Conservation (phyloP, 441 rosid genomes). For the Pelargonium myrrhifolium region DNA sequence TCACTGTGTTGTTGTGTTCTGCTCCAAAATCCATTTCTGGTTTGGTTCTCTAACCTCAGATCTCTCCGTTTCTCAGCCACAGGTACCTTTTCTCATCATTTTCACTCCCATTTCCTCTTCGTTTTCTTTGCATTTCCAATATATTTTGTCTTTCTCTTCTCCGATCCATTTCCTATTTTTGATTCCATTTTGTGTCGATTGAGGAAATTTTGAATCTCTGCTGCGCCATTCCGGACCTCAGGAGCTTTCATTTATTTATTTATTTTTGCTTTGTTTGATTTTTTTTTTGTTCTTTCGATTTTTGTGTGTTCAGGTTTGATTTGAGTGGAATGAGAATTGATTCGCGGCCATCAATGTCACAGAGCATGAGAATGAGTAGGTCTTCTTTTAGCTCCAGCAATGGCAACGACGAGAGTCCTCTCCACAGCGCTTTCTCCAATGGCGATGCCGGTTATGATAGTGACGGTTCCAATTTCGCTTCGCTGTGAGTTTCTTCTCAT, state of each 20-base stretch:
- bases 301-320: constrained; percentile 1
- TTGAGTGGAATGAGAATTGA: constrained; percentile 31
- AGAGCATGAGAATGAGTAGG: constrained; percentile 41
- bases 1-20: not conserved
- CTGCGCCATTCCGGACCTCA: too few relatives aligned
- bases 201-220: not conserved
- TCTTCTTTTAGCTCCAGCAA: constrained; percentile 45
- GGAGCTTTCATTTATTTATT: not conserved
- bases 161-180: not conserved
- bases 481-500: constrained; percentile 33
- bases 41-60: not conserved
- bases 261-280: too few relatives aligned
- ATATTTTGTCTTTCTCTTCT: not conserved
- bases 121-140: not conserved
- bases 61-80: not conserved
- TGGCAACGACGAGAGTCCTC: constrained; percentile 37
- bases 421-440: constrained; percentile 37
- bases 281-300: not conserved
- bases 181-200: constrained; percentile 8
- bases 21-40: not conserved
- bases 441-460: constrained; percentile 66
- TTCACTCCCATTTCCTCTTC: not conserved
- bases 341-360: constrained; percentile 33
- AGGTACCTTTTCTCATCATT: not conserved
- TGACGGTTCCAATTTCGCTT: constrained; percentile 36